phyloP scores from a whole-genome alignment of 2,329 filamentous ascomycete genomes.

The Nothomitra cinnamomea region DNA sequence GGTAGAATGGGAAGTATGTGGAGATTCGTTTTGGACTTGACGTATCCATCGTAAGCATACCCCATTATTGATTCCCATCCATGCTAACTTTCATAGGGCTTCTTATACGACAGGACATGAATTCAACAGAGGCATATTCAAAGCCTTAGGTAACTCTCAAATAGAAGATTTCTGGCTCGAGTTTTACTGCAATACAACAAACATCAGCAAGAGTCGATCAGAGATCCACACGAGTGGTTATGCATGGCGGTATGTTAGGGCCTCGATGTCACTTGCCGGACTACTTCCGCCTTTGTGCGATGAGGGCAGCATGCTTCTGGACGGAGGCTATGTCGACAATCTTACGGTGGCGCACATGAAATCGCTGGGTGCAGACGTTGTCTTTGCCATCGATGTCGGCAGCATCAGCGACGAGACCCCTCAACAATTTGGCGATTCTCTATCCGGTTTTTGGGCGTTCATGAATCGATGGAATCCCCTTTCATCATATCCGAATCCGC shows the following conservation, averaged over 20 bases:
- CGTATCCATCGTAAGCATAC: constrained; percentile 56
- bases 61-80: not conserved
- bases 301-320: constrained; percentile 89
- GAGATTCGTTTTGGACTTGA: constrained; percentile 92
- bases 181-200: constrained; percentile 98
- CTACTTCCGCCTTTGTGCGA: constrained; percentile 87
- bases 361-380: constrained; percentile 74
- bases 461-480: constrained; percentile 96
- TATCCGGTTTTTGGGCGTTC: constrained; percentile 90
- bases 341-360: constrained; percentile 97
- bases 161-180: constrained; percentile 99
- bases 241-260: constrained; percentile 90
- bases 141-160: constrained; percentile 89
- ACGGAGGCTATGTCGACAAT: constrained; percentile 95
- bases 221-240: constrained; percentile 95
- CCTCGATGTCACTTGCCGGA: constrained; percentile 91
- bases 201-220: constrained; percentile 81
- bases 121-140: constrained; percentile 98
- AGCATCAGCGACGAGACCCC: constrained; percentile 82
- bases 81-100: constrained; percentile 28
- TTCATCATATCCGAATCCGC: constrained; percentile 73
- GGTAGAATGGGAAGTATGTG: constrained; percentile 98
- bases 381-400: constrained; percentile 92
- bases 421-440: constrained; percentile 80
- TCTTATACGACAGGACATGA: constrained; percentile 98